Percentiles rank a stretch among this genome's conserved stretches.
Conservation (phyloP, 768 basidiomycete genomes). For the Strobilomyces echinocephalus region DNA sequence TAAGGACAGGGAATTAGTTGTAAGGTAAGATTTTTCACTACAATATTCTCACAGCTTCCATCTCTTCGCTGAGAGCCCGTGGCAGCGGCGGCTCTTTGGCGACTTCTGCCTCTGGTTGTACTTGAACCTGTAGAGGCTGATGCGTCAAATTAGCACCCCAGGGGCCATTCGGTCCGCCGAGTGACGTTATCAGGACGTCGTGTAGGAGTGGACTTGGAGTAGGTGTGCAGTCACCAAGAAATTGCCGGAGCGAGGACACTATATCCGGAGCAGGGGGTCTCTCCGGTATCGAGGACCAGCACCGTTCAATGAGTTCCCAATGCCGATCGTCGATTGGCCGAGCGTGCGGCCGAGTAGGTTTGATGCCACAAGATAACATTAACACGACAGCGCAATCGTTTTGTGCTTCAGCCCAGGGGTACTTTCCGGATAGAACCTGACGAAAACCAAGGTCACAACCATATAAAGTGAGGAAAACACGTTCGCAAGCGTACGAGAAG, state of each 20-base stretch:
- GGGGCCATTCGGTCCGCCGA: too few relatives aligned
- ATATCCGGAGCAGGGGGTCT: background rate
- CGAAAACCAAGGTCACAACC: background rate
- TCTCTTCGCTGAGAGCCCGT: too few relatives aligned
- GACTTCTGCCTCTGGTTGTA: too few relatives aligned
- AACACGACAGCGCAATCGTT: slow-evolving; percentile 5
- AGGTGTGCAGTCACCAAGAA: background rate
- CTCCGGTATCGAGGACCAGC: background rate
- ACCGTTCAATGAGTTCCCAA: slow-evolving; percentile 8
- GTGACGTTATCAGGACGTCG: too few relatives aligned
- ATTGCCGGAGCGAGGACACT: background rate
- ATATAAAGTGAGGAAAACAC: too few relatives aligned
- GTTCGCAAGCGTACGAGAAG: background rate
- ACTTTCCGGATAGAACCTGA: slow-evolving; percentile 19
- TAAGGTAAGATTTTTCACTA: too few relatives aligned
- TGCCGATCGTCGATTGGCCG: slow-evolving; percentile 3
- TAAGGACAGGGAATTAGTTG: too few relatives aligned
- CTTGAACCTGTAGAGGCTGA: too few relatives aligned
- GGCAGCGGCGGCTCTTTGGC: too few relatives aligned
- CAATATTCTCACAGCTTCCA: too few relatives aligned
- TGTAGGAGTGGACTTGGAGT: background rate
- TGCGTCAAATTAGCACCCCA: too few relatives aligned
- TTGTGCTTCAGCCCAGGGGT: background rate
- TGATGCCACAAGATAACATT: background rate
- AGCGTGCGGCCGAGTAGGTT: background rate